phyloP scores from a whole-genome alignment of 768 basidiomycete genomes.

The Fistulinella prunicolor region DNA sequence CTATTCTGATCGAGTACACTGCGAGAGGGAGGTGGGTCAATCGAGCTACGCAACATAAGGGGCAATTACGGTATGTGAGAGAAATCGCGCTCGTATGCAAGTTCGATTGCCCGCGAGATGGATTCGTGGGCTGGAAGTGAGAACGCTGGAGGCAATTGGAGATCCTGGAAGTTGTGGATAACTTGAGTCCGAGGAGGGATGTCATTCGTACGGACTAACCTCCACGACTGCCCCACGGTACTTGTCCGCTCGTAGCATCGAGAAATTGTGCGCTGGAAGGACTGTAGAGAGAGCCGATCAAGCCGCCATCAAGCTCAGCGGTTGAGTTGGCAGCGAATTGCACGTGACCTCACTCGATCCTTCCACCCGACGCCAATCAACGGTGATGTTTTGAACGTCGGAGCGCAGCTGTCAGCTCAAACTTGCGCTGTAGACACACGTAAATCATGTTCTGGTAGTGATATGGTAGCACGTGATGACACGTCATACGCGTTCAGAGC shows the following conservation, averaged over 20 bases:
- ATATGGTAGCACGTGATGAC: no score
- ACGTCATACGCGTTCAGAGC: no score
- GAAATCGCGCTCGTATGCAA: slow-evolving; percentile 92
- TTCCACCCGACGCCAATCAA: no score
- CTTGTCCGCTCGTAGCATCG: slow-evolving; percentile 40
- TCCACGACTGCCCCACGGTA: slow-evolving; percentile 92
- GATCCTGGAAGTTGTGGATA: slow-evolving; percentile 36
- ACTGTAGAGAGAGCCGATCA: slow-evolving; percentile 9
- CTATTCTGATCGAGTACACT: slow-evolving; percentile 76
- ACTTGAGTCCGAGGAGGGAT: neutral
- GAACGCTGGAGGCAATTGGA: slow-evolving; percentile 87
- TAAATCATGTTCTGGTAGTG: no score
- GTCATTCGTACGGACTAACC: slow-evolving; percentile 36
- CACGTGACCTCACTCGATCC: no score
- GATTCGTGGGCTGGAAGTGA: slow-evolving; percentile 68
- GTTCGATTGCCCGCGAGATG: slow-evolving; percentile 74
- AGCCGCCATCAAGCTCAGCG: no score
- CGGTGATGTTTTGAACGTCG: no score
- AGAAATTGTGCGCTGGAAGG: neutral
- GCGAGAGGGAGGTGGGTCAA: neutral
- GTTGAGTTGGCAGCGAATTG: no score
- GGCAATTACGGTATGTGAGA: slow-evolving; percentile 80
- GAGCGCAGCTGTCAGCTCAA: no score
- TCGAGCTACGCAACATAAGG: neutral
- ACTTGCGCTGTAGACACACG: no score